A percentile compares a stretch with the other conserved stretches of the same genome.
Conservation (phyloP, 352 stramenopile genomes). For the Pythium rhizo-oryzae region DNA sequence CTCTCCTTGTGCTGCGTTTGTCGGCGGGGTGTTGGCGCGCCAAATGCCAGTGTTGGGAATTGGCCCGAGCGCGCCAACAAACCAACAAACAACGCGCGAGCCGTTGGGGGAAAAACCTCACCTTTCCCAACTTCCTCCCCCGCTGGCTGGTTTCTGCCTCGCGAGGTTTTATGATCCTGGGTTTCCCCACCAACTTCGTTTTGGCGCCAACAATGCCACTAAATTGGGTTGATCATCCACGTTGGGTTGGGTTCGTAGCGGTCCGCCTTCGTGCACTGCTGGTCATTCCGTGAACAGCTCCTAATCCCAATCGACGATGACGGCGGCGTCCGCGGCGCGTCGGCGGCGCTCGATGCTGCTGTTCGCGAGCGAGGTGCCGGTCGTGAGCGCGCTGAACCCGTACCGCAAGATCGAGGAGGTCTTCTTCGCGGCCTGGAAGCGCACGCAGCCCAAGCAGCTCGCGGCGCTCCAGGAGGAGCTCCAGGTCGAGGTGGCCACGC, state of each 20-base stretch:
- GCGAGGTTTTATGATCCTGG: constrained; percentile 25
- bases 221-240: not conserved
- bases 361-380: constrained; percentile 86
- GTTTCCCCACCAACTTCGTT: constrained; percentile 25
- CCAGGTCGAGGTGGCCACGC: constrained; percentile 40
- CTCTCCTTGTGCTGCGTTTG: not conserved
- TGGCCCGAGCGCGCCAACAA: constrained; percentile 9
- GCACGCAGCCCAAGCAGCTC: constrained; percentile 75
- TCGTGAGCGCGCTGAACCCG: constrained; percentile 80
- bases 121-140: not conserved
- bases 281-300: not conserved
- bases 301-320: not conserved
- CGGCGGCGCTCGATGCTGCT: constrained; percentile 60
- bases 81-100: not conserved
- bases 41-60: constrained; percentile 24
- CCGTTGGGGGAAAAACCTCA: constrained; percentile 21
- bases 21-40: constrained; percentile 11
- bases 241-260: constrained; percentile 11
- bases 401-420: constrained; percentile 86
- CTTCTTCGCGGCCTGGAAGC: constrained; percentile 78
- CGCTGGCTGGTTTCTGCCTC: not conserved
- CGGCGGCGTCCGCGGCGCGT: constrained; percentile 4
- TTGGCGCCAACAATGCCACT: constrained; percentile 26
- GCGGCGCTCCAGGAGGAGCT: constrained; percentile 49
- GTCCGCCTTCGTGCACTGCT: constrained; percentile 6